Evolutionary conservation across 2,329 filamentous ascomycete genomes (phyloP), one percentile per base, ranked within the genome.

Genomic region (Ceratocystis huliohia): DNA sequence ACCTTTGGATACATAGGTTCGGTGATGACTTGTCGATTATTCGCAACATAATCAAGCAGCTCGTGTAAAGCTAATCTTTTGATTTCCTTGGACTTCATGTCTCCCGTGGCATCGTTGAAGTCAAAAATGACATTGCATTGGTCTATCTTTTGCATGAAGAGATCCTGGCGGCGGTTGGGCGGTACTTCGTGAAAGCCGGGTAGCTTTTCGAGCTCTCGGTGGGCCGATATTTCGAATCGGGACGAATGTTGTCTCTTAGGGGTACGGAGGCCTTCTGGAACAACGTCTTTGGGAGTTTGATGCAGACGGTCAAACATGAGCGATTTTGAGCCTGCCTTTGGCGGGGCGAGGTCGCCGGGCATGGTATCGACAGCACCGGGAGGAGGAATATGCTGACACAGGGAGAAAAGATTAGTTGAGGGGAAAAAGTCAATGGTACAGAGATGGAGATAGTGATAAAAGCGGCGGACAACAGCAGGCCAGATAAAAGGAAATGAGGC

Each of bases 51-150:
- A 76, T 99, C 94, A 70, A 99, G 83, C 69, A 99, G 81, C 76
- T 99, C 94, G 75, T 99, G 94, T 57, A 99, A 82, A 53, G 94
- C 94, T 71, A 99, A 80, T 73, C 94, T 85, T 81, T 99, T 99
- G 82, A 99, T 97, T 78, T 99, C 94, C 80, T 99, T 99, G 61
- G 93, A 96, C 77, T 99, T 99, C 92, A 99, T 97, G 75, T 99
- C 94, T 71, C 88, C 92, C 70, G 90, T 96, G 62, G 93, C 91
- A 76, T 99, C 94, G 75, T 97, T 99, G 79, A 99, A 99, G 78
- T 99, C 94, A 74, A 99, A 99, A 73, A 99, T 99, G 79, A 99
- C 95, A 75, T 99, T 99, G 81, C 94, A 99, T 76, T 99, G 94
- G 73, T 97, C 94, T 72, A 99, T 94, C 82, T 99, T 99, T 75